Conservation (phyloP, 139 green algal genomes). For the Picochlorum sp. region DNA sequence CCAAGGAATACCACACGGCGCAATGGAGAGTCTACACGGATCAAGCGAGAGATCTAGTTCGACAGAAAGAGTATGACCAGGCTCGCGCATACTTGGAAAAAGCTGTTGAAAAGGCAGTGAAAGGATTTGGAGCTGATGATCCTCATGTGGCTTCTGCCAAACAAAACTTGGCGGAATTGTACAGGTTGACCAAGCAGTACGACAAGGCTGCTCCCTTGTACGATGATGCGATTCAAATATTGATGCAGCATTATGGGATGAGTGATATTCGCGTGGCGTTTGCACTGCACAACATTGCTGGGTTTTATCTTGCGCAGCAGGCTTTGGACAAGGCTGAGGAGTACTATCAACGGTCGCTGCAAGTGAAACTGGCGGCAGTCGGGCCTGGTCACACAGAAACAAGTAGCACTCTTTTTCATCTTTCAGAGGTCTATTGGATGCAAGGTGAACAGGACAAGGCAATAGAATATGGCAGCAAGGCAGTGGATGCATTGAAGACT, state of each 20-base stretch:
- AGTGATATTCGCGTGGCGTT: conserved; percentile 23
- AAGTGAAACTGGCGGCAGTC: conserved; percentile 45
- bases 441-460: conserved; percentile 7
- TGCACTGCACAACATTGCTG: conserved; percentile 29
- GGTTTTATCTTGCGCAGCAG: conserved; percentile 13
- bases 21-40: conserved; percentile 37
- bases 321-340: conserved; percentile 8
- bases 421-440: conserved; percentile 23
- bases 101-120: conserved; percentile 39
- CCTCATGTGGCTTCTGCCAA: conserved; percentile 52
- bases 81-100: conserved; percentile 50
- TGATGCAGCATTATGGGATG: conserved; percentile 16
- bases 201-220: conserved; percentile 56
- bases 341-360: conserved; percentile 38
- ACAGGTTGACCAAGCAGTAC: conserved; percentile 42
- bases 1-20: conserved; percentile 7
- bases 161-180: conserved; percentile 71
- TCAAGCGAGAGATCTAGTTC: conserved; percentile 23
- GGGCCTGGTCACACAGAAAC: conserved; percentile 20
- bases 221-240: conserved; percentile 15
- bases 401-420: conserved; percentile 10
- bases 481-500: conserved; percentile 25
- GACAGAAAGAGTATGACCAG: conserved; percentile 33
- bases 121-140: conserved; percentile 55
- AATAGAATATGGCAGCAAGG: conserved; percentile 13